Percentiles rank a stretch among this genome's conserved stretches.
These are phyloP conservation scores for Aristolochia californica DNA, from an alignment of 164 flowering plant species.

Conservation along the genomic window DNA sequence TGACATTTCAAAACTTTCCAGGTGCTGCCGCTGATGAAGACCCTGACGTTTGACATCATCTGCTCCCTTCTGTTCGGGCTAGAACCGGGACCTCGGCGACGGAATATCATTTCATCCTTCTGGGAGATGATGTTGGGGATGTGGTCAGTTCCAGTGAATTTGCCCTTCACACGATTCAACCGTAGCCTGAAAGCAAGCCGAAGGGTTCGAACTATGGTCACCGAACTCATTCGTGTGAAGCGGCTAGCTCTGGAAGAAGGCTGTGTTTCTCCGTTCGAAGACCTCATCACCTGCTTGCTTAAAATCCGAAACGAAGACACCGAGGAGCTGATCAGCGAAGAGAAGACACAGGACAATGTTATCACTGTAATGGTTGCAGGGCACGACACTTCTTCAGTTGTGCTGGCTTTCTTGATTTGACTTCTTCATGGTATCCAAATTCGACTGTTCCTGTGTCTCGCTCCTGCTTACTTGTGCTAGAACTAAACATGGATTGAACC, in stretches of 20 bases:
- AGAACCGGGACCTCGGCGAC: constrained; percentile 32
- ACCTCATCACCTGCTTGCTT: constrained; percentile 50
- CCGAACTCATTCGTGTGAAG: constrained; percentile 29
- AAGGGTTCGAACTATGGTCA: constrained; percentile 20
- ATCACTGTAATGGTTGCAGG: constrained; percentile 52
- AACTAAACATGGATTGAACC: too few relatives aligned
- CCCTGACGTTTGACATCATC: constrained; percentile 52
- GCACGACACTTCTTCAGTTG: constrained; percentile 39
- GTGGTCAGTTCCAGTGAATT: constrained; percentile 54
- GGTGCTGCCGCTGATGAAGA: constrained; percentile 62
- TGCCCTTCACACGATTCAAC: constrained; percentile 56
- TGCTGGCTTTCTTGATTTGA: constrained; percentile 41
- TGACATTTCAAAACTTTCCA: too few relatives aligned
- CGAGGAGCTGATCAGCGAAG: constrained; percentile 16
- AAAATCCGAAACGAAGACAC: constrained; percentile 13
- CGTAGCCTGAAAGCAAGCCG: constrained; percentile 40
- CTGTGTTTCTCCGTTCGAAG: constrained; percentile 28
- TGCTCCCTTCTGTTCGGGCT: constrained; percentile 45
- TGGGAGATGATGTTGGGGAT: constrained; percentile 38
- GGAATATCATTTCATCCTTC: constrained; percentile 21
- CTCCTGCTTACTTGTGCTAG: too few relatives aligned
- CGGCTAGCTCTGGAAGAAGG: constrained; percentile 19
- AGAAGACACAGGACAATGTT: constrained; percentile 47
- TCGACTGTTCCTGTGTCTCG: background rate
- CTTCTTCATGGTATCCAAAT: constrained; percentile 11